Evolutionary conservation across 1,284 basidiomycete species (phyloP).

Genomic region (Anthracocystis walkeri): DNA sequence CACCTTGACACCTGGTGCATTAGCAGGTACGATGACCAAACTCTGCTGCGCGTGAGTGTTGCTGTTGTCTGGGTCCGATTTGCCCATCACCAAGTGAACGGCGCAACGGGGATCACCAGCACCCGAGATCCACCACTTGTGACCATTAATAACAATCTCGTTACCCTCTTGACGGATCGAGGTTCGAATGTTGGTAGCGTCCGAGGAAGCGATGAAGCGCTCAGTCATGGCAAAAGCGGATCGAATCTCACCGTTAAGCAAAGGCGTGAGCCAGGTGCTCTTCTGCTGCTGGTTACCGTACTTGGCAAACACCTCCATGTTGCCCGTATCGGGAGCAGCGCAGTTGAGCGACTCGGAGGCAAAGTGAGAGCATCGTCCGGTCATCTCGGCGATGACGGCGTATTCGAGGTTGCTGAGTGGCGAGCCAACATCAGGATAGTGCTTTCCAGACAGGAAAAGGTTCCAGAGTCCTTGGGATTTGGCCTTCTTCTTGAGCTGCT

Average conservation of each 20-base stretch:
- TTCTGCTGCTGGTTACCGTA: conserved; percentile 92
- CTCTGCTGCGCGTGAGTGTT: conserved; percentile 86
- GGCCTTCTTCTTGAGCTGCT: conserved; percentile 88
- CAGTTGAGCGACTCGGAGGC: conserved; percentile 91
- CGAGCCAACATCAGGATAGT: conserved; percentile 84
- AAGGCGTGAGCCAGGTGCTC: conserved; percentile 86
- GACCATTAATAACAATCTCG: conserved; percentile 92
- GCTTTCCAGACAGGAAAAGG: conserved; percentile 91
- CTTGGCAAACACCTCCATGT: conserved; percentile 87
- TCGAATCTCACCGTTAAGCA: conserved; percentile 91
- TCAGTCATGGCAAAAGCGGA: conserved; percentile 73
- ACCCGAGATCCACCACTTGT: conserved; percentile 99
- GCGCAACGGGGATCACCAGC: conserved; percentile 92
- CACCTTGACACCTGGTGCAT: conserved; percentile 86
- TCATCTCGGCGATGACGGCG: conserved; percentile 93
- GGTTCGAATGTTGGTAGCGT: conserved; percentile 94
- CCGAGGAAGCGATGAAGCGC: conserved; percentile 81
- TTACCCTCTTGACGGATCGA: conserved; percentile 86
- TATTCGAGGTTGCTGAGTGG: conserved; percentile 95
- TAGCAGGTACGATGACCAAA: conserved; percentile 90
- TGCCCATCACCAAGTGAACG: conserved; percentile 93
- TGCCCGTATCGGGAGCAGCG: conserved; percentile 91
- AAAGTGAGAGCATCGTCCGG: conserved; percentile 84
- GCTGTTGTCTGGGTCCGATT: conserved; percentile 82
- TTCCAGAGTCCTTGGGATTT: conserved; percentile 93